Percentiles rank a stretch among this genome's conserved stretches.
These are phyloP conservation scores for Eucalyptus erythrocorys DNA, from an alignment of 345 rosid species.

Conservation along the genomic window DNA sequence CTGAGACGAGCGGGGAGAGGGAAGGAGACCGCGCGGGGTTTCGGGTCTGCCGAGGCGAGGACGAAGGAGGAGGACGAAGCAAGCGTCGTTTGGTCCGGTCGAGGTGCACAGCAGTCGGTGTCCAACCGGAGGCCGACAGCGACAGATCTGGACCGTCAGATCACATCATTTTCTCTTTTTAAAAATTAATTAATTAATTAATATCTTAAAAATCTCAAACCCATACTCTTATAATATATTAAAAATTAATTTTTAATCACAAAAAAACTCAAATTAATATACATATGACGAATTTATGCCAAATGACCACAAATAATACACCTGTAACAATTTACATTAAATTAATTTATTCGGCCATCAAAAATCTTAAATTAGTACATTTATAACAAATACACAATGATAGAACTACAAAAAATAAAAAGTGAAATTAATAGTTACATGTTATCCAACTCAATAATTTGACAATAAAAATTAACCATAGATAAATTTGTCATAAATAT, in stretches of 20 bases:
- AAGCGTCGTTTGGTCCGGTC: neutral
- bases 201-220: too few species aligned
- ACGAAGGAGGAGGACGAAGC: neutral
- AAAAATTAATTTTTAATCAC: too few species aligned
- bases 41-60: neutral
- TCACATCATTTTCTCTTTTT: neutral
- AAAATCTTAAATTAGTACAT: rapidly evolving
- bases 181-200: too few species aligned
- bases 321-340: rapidly evolving
- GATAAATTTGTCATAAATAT: rapidly evolving
- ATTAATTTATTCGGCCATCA: rapidly evolving
- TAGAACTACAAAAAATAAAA: rapidly evolving
- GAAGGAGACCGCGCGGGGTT: neutral
- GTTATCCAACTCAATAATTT: rapidly evolving
- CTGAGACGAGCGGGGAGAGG: neutral
- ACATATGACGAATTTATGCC: rapidly evolving
- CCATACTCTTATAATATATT: too few species aligned
- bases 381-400: rapidly evolving
- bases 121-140: neutral
- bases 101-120: neutral
- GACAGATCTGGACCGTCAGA: neutral
- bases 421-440: rapidly evolving
- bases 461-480: rapidly evolving
- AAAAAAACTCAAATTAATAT: rapidly evolving
- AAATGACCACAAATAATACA: rapidly evolving